Base-by-base conservation (phyloP, 1,284 basidiomycete genomes). In the Cutaneotrichosporon dermatis region DNA sequence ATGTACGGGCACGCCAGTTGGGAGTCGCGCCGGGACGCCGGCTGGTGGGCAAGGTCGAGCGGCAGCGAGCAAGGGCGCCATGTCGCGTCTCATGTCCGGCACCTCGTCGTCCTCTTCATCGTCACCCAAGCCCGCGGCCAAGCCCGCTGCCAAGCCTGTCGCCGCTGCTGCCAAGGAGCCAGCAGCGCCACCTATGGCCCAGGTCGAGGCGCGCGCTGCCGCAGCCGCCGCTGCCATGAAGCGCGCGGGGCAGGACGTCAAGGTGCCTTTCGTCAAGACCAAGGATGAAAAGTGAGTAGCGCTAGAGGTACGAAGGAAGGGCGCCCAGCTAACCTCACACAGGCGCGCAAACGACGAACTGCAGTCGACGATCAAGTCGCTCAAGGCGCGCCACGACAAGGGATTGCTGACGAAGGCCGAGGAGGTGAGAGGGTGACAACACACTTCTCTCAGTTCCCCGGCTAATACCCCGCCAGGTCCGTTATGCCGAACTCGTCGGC, bases 401-500 rank as follows among this genome's bases (percentile, higher is more conserved):
- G 77, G 77, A 15, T 57, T 79, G n/a, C 62, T 79, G 53, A 69
- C 64, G 25, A 73, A 74, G 55, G 63, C 72, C n/a, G 77, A 79
- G 66, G 70, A 78, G 73, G 76, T 79, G 68, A 76, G 75, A 68
- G 71, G 60, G 43, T 33, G 42, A 52, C 16, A 16, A 12, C 39
- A n/a, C n/a, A 33, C 50, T 12, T 42, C 50, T 46, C 54, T 10
- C 10, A 12, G 12, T 45, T 9, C 34, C 46, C 53, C 44, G 44
- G 34, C 11, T 33, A 34, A 25, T 43, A 8, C 46, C 16, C 34
- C 54, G 54, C 55, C 56, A 77, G 75, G 61, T 75, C 45, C 70
- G 69, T 56, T 79, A 77, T 57, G 77, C 77, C 43, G 75, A 77
- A 61, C 62, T 79, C 51, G 64, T 76, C 8, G 77, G 70, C 2